These are phyloP conservation scores for Clavispora fructus DNA, from an alignment of 805 yeast species.

Conservation along the genomic window DNA sequence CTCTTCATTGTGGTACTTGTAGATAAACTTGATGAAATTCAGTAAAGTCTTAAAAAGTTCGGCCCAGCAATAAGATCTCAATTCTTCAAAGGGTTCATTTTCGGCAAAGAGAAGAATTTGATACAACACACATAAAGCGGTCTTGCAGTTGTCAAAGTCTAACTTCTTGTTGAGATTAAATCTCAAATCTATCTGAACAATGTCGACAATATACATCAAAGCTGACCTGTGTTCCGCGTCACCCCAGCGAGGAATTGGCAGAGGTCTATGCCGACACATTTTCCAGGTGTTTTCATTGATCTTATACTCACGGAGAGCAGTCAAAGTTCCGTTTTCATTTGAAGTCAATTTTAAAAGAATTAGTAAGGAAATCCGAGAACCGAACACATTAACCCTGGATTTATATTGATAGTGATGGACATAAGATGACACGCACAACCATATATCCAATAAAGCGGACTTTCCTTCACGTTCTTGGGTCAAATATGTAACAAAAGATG, in stretches of 20 bases:
- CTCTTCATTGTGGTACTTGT: conserved; percentile 13
- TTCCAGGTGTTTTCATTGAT: conserved; percentile 39
- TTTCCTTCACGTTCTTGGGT: background rate
- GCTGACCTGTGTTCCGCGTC: conserved; percentile 18
- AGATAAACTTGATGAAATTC: conserved; percentile 23
- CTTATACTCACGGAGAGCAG: conserved; percentile 2
- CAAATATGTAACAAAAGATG: conserved; percentile 5
- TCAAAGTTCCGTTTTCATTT: conserved; percentile 1
- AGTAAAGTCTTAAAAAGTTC: conserved; percentile 29
- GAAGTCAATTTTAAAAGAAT: conserved; percentile 23
- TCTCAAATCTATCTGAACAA: conserved; percentile 16
- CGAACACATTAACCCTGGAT: conserved; percentile 17
- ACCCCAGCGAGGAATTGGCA: conserved; percentile 23
- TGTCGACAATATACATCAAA: conserved; percentile 20
- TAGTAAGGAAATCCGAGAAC: conserved; percentile 24
- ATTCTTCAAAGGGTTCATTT: conserved; percentile 10
- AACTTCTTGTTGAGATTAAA: conserved; percentile 36
- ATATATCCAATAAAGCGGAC: conserved; percentile 17
- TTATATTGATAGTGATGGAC: conserved; percentile 34
- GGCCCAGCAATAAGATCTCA: conserved; percentile 28
- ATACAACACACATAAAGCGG: conserved; percentile 23
- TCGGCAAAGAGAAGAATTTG: conserved; percentile 18
- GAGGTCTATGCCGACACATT: conserved; percentile 35
- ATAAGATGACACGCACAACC: conserved; percentile 36
- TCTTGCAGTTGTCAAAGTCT: conserved; percentile 25